Evolutionary conservation across 257 asterid genomes (phyloP).

Genomic region (Coffea canephora): DNA sequence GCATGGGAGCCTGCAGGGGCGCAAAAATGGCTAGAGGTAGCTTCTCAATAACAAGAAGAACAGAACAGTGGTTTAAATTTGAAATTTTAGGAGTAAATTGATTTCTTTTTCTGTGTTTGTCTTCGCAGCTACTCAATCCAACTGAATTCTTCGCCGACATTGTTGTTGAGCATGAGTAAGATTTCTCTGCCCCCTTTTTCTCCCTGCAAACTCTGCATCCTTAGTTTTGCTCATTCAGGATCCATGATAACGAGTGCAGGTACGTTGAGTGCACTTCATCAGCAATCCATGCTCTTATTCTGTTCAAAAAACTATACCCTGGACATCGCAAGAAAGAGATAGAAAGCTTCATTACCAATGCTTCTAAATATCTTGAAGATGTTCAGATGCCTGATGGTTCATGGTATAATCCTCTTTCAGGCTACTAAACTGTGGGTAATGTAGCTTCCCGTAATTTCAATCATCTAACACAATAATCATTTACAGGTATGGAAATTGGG

Average conservation of each 20-base stretch:
- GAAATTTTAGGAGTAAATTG: neutral
- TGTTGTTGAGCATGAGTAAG: conserved; percentile 32
- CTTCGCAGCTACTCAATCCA: conserved; percentile 27
- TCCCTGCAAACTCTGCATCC: neutral
- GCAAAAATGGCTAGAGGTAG: conserved; percentile 77
- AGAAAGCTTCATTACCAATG: conserved; percentile 20
- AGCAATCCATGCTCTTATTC: conserved; percentile 28
- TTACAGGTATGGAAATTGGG: conserved; percentile 33
- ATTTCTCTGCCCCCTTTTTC: neutral
- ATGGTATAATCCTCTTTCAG: conserved; percentile 21
- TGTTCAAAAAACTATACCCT: conserved; percentile 27
- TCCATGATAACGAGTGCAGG: conserved; percentile 12
- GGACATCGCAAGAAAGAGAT: conserved; percentile 31
- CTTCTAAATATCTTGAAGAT: conserved; percentile 21
- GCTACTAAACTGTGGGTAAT: neutral
- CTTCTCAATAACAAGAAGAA: neutral
- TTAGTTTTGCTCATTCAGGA: neutral
- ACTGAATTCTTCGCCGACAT: conserved; percentile 33
- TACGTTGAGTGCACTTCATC: conserved; percentile 37
- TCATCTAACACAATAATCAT: neutral
- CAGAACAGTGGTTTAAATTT: neutral
- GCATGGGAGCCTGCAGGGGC: conserved; percentile 99
- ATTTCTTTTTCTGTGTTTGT: neutral
- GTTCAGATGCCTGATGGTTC: conserved; percentile 36
- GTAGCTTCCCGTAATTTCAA: neutral